phyloP scores from a whole-genome alignment of 352 stramenopile species.

The Phytophthora chlamydospora region DNA sequence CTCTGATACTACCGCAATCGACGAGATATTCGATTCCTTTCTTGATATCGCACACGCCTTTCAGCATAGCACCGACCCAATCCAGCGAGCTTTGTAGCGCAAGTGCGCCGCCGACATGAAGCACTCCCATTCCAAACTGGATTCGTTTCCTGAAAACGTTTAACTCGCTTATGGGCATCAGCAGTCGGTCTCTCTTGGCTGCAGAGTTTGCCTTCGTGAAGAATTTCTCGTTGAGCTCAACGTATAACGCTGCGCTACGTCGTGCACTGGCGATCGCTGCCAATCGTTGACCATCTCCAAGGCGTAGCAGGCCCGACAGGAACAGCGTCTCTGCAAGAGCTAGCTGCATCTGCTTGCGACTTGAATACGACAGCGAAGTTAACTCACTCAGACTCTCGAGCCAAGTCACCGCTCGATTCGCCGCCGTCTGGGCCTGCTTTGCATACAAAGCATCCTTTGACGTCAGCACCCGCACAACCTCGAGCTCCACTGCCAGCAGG shows the following conservation, averaged over 20 bases:
- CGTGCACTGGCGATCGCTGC: constrained; percentile 36
- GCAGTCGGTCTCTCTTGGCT: constrained; percentile 17
- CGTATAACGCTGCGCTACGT: constrained; percentile 32
- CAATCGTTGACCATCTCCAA: constrained; percentile 37
- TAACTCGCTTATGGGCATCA: constrained; percentile 18
- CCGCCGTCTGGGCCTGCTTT: constrained; percentile 27
- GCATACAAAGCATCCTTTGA: constrained; percentile 43
- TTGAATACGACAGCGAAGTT: constrained; percentile 38
- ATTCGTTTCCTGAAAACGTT: constrained; percentile 27
- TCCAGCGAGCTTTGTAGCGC: constrained; percentile 31
- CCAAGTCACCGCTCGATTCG: constrained; percentile 33
- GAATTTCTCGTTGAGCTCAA: constrained; percentile 30
- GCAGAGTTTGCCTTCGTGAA: neutral
- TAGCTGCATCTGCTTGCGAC: constrained; percentile 17
- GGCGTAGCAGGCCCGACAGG: constrained; percentile 30
- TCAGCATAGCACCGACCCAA: constrained; percentile 33
- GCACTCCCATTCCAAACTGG: constrained; percentile 38
- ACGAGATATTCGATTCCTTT: constrained; percentile 38
- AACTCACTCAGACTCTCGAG: constrained; percentile 39
- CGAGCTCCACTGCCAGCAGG: constrained; percentile 37
- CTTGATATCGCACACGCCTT: constrained; percentile 27
- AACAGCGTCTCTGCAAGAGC: constrained; percentile 44
- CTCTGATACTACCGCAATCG: constrained; percentile 11
- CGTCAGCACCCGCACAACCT: constrained; percentile 40
- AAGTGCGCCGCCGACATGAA: constrained; percentile 38